A percentile compares a stretch with the other conserved stretches of the same genome.
These are phyloP conservation scores for Salix exigua DNA, from an alignment of 345 rosid species.

Conservation along the genomic window DNA sequence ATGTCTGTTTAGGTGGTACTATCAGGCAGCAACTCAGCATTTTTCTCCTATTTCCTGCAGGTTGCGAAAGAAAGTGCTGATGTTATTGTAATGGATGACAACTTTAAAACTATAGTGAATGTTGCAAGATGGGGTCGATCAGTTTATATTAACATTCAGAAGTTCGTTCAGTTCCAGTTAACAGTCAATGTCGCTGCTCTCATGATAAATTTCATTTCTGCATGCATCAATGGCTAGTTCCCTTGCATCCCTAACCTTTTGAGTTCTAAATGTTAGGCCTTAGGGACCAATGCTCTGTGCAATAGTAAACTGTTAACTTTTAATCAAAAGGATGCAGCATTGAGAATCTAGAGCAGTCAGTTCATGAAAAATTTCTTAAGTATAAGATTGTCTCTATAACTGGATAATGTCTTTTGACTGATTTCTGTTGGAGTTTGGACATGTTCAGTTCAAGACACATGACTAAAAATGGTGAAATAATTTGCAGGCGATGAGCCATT, in stretches of 20 bases:
- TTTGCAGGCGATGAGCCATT: slow-evolving; percentile 68
- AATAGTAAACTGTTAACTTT: background rate
- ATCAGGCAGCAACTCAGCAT: background rate
- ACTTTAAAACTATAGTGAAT: slow-evolving; percentile 64
- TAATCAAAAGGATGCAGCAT: background rate
- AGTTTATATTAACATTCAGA: slow-evolving; percentile 76
- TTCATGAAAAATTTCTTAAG: background rate
- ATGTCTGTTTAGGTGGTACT: background rate
- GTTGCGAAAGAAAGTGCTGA: slow-evolving; percentile 83
- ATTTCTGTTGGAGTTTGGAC: background rate
- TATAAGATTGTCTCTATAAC: background rate
- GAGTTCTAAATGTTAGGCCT: background rate
- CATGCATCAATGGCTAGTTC: slow-evolving; percentile 59
- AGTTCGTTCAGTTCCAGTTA: slow-evolving; percentile 78
- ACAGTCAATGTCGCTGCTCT: slow-evolving; percentile 76
- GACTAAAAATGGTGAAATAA: background rate
- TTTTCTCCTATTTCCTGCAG: slow-evolving; percentile 21
- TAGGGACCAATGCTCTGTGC: background rate
- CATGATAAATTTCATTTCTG: slow-evolving; percentile 63
- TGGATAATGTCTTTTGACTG: background rate
- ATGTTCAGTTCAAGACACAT: background rate
- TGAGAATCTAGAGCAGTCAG: background rate
- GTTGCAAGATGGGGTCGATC: slow-evolving; percentile 83
- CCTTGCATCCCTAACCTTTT: background rate
- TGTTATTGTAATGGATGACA: slow-evolving; percentile 83